phyloP scores from a whole-genome alignment of 257 asterid species.

The Lantana camara region DNA sequence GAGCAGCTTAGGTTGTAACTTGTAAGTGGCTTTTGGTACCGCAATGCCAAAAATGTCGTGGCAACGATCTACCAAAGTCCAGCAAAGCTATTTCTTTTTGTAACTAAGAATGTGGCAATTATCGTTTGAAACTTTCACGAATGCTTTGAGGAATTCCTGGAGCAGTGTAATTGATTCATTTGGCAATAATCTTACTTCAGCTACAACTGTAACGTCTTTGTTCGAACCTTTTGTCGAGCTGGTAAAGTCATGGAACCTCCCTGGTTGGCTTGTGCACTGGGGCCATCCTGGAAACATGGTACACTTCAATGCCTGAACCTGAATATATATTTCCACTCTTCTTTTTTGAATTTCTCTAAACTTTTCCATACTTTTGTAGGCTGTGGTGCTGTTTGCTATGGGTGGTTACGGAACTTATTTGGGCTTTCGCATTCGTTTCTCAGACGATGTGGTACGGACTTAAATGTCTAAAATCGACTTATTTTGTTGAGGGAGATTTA shows the following conservation, averaged over 20 bases:
- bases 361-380: slow-evolving; percentile 42
- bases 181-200: slow-evolving; percentile 40
- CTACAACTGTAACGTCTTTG: slow-evolving; percentile 63
- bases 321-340: no score
- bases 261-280: slow-evolving; percentile 95
- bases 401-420: slow-evolving; percentile 95
- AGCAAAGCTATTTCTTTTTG: neutral
- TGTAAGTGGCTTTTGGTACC: neutral
- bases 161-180: slow-evolving; percentile 13
- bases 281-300: slow-evolving; percentile 99
- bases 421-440: slow-evolving; percentile 83
- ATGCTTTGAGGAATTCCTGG: no score
- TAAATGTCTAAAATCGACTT: neutral
- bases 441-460: slow-evolving; percentile 64
- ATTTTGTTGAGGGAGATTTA: neutral
- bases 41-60: neutral
- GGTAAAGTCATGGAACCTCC: slow-evolving; percentile 71
- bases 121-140: no score
- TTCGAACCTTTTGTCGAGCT: slow-evolving; percentile 72
- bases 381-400: slow-evolving; percentile 94
- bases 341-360: neutral
- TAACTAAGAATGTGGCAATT: neutral
- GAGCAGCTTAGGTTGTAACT: neutral
- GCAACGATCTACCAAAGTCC: neutral
- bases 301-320: neutral